Evolutionary conservation across 2,329 filamentous ascomycete species (phyloP).

Genomic region (Phaeoacremonium minimum): DNA sequence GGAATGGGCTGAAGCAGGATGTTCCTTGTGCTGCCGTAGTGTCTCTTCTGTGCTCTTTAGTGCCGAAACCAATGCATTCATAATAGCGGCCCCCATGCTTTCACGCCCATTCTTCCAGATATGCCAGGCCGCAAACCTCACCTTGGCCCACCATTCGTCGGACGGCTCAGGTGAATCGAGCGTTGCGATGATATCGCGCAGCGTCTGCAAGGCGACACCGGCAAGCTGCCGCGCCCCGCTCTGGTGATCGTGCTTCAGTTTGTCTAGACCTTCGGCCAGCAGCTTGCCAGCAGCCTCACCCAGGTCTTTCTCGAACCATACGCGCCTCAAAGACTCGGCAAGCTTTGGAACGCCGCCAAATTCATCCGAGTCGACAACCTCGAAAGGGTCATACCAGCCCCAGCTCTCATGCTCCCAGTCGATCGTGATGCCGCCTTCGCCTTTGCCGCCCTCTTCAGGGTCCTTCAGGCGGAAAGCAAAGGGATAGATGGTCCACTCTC

Average conservation of each 20-base stretch:
- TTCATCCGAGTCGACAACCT: slow-evolving; percentile 37
- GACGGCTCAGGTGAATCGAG: slow-evolving; percentile 18
- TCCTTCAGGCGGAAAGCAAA: slow-evolving; percentile 53
- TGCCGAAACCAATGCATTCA: slow-evolving; percentile 40
- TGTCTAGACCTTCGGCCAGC: slow-evolving; percentile 40
- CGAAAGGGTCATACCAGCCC: slow-evolving; percentile 51
- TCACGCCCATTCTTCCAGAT: slow-evolving; percentile 62
- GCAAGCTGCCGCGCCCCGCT: slow-evolving; percentile 59
- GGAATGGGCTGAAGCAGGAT: slow-evolving; percentile 1
- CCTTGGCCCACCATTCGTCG: slow-evolving; percentile 48
- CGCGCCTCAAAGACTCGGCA: slow-evolving; percentile 51
- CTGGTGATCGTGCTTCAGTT: slow-evolving; percentile 50
- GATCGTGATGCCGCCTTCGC: slow-evolving; percentile 42
- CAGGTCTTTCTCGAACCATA: slow-evolving; percentile 54
- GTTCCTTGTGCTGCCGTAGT: slow-evolving; percentile 16
- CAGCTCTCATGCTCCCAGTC: slow-evolving; percentile 61
- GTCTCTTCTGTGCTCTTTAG: slow-evolving; percentile 33
- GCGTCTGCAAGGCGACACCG: slow-evolving; percentile 41
- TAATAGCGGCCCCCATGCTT: slow-evolving; percentile 60
- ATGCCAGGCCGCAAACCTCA: slow-evolving; percentile 57
- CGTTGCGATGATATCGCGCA: slow-evolving; percentile 39
- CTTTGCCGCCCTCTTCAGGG: slow-evolving; percentile 24
- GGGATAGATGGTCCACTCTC: slow-evolving; percentile 59
- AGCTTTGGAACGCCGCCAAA: slow-evolving; percentile 54
- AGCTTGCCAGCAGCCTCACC: slow-evolving; percentile 36